A percentile compares a stretch with the other conserved stretches of the same genome.
phyloP scores from a whole-genome alignment of 331 rosid genomes.

The Dryas integrifolia region DNA sequence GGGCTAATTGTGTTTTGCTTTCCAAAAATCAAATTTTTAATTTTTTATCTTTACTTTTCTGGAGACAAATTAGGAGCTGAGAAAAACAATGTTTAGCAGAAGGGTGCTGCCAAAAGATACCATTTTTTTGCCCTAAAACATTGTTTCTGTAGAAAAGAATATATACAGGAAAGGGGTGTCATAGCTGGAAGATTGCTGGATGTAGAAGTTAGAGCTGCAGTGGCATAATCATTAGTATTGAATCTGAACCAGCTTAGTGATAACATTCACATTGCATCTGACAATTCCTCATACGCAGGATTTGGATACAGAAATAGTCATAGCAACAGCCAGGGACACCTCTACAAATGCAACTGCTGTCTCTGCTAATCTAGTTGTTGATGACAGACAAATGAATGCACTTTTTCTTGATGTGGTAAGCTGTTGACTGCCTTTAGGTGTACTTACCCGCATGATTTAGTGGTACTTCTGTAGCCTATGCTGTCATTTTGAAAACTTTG shows the following conservation, averaged over 20 bases:
- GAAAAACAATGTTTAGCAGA: not conserved
- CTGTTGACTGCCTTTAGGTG: conserved; percentile 2
- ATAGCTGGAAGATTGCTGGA: not conserved
- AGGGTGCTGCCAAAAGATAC: not conserved
- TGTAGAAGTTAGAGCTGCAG: not conserved
- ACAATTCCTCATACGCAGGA: conserved; percentile 54
- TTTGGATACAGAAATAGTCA: conserved; percentile 85
- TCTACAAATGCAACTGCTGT: conserved; percentile 59
- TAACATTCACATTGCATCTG: not conserved
- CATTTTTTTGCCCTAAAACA: not conserved
- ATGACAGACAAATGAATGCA: conserved; percentile 99
- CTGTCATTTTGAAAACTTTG: not conserved
- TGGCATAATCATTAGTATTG: not conserved
- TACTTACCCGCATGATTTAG: conserved; percentile 1
- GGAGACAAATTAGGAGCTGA: not conserved
- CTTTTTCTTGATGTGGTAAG: conserved; percentile 95
- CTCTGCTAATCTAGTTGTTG: conserved; percentile 76
- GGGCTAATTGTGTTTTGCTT: not conserved
- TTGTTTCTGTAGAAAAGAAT: not conserved
- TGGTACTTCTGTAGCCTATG: not conserved
- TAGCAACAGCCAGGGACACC: conserved; percentile 68
- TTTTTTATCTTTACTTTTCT: not conserved
- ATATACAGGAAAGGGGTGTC: not conserved
- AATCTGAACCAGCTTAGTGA: not conserved
- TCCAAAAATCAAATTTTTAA: not conserved